These are phyloP conservation scores for Talaromyces adpressus DNA, from an alignment of 495 filamentous ascomycete genomes.

Conservation along the genomic window DNA sequence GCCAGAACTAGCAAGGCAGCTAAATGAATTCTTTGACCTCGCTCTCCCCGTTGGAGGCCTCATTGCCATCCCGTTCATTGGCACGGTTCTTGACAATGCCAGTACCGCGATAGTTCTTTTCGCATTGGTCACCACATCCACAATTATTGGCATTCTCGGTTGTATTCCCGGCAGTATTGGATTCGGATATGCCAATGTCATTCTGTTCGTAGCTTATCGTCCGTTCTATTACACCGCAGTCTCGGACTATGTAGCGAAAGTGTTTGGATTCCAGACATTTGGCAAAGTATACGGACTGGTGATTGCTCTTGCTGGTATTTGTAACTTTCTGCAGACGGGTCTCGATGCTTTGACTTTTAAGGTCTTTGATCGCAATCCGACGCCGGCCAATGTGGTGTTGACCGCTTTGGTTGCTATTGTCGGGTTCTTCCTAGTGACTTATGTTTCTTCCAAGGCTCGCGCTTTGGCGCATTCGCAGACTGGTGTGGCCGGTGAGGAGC, in stretches of 20 bases:
- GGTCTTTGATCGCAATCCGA: conserved; percentile 62
- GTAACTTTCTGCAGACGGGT: conserved; percentile 80
- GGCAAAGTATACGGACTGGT: conserved; percentile 94
- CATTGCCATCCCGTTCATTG: conserved; percentile 80
- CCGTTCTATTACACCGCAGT: conserved; percentile 49
- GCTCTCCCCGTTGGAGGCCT: conserved; percentile 84
- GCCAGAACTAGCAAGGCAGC: conserved; percentile 46
- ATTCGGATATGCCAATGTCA: conserved; percentile 72
- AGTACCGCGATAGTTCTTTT: conserved; percentile 68
- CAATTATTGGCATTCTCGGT: conserved; percentile 72
- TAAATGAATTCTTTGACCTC: conserved; percentile 86
- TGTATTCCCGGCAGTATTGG: conserved; percentile 56
- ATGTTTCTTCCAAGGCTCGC: conserved; percentile 41
- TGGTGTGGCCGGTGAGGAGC: neutral
- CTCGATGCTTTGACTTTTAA: conserved; percentile 75
- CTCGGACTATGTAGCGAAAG: conserved; percentile 83
- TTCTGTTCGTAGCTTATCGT: conserved; percentile 61
- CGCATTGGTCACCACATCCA: conserved; percentile 64
- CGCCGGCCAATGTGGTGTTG: conserved; percentile 70
- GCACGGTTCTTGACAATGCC: conserved; percentile 69
- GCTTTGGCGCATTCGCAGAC: conserved; percentile 15
- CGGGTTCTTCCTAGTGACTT: conserved; percentile 52
- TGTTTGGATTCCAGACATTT: conserved; percentile 93
- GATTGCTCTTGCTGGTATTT: conserved; percentile 79
- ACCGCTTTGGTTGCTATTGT: conserved; percentile 52